Evolutionary conservation across 1,139 yeast species (phyloP), one percentile per base, ranked within the genome.

Genomic region (Yamadazyma diospyri): DNA sequence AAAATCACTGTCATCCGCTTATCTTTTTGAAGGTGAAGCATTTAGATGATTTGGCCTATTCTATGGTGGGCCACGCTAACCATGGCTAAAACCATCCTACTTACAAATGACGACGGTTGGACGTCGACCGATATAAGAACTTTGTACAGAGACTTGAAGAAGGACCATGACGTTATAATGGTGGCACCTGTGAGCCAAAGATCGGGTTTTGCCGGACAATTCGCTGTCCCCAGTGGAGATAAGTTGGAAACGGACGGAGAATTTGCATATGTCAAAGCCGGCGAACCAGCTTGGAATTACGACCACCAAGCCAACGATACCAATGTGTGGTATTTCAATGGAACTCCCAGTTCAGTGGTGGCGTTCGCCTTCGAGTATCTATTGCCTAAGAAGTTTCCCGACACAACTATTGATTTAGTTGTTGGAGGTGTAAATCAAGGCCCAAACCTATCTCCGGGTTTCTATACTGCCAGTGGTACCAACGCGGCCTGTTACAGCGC

Each of bases 361-460:
- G 55, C 67, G 2, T 61, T 64, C 40, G 70, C 64, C 10, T 50
- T 65, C 30, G 72, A 66, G 33, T 63, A 63, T 41, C 48, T 66
- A 25, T 38, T 65, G 23, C 71, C 72, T 30, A 52, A 43, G 14
- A 48, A 53, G 38, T 63, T 57, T 40, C 42, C 55, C 25, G 57
- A 62, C 41, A 43, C 50, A 19, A 44, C 59, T 6, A 55, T 65
- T 38, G 75, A 69, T 42, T 49, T 69, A 30, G 70, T 67, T 12
- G 61, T 69, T 18, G 52, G 63, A n/a, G 75, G 75, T 22, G 69
- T 69, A 25, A 69, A 69, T 42, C 69, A 69, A 46, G 75, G 74
- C 30, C 53, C 57, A 29, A 69, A 69, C 49, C 43, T 61, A 33
- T 61, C 64, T 19, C 60, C 60, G 11, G 59, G 62, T 19, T 55